Evolutionary conservation across 805 yeast species (phyloP).

Genomic region (Wickerhamomyces hampshirensis): DNA sequence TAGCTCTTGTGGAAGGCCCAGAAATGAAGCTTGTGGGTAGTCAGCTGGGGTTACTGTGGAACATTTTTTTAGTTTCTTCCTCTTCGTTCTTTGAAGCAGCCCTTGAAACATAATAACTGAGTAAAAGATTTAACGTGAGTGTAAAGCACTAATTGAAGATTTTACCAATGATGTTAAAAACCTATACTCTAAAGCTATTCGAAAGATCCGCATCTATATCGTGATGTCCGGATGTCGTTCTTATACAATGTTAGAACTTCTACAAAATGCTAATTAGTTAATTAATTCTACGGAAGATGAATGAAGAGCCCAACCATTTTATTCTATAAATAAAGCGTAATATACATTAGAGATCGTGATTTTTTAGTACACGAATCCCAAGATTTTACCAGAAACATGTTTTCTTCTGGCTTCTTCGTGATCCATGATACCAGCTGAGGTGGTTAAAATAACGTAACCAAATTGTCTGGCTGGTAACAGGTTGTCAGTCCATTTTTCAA

Average conservation of each 20-base stretch:
- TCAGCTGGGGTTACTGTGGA: background rate
- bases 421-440: conserved; percentile 99
- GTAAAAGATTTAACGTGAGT: no score
- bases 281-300: no score
- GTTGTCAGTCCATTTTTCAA: conserved; percentile 98
- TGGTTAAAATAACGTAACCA: conserved; percentile 96
- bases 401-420: conserved; percentile 99
- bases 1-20: conserved; percentile 41
- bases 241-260: no score
- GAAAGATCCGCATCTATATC: no score
- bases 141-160: no score
- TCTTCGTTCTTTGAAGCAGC: background rate
- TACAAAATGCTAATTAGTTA: no score
- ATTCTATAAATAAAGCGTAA: no score
- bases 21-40: conserved; percentile 11
- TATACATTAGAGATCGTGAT: no score
- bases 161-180: no score
- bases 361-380: conserved; percentile 90
- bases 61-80: background rate
- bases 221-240: no score
- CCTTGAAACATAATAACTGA: background rate
- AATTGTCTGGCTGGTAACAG: conserved; percentile 98
- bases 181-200: no score
- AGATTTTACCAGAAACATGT: conserved; percentile 98
- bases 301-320: no score